Percentiles rank a stretch among this genome's conserved stretches.
phyloP scores from a whole-genome alignment of 805 yeast genomes.

The Wickerhamiella lipophila region DNA sequence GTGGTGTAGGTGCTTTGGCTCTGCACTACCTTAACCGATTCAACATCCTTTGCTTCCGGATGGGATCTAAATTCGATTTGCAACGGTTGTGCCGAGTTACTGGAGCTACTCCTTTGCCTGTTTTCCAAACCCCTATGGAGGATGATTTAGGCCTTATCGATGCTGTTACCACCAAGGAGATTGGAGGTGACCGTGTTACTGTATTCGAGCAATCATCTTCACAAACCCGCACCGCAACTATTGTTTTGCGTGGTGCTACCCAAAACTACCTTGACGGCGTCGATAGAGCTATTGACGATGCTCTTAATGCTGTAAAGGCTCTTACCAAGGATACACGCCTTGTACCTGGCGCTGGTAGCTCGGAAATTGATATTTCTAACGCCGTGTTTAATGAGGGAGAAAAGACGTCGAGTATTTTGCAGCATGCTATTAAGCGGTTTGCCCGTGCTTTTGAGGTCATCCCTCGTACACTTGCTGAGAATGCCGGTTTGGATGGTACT shows the following conservation, averaged over 20 bases:
- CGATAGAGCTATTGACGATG: constrained; percentile 96
- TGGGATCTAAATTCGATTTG: constrained; percentile 86
- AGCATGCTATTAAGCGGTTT: constrained; percentile 84
- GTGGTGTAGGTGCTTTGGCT: constrained; percentile 84
- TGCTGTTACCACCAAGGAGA: constrained; percentile 77
- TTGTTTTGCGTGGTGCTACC: constrained; percentile 91
- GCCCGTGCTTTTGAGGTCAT: constrained; percentile 91
- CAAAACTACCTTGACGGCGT: constrained; percentile 86
- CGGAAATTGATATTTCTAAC: constrained; percentile 77
- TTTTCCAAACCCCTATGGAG: constrained; percentile 89
- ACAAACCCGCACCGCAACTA: constrained; percentile 75
- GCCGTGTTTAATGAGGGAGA: constrained; percentile 78
- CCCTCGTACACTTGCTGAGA: constrained; percentile 86
- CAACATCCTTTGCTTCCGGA: constrained; percentile 71
- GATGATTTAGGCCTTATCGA: constrained; percentile 88
- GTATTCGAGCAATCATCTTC: constrained; percentile 64
- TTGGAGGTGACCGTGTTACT: constrained; percentile 96
- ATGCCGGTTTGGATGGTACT: constrained; percentile 82
- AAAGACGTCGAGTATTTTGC: constrained; percentile 82
- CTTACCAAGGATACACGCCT: constrained; percentile 68
- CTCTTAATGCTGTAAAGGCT: constrained; percentile 84
- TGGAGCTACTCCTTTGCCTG: constrained; percentile 91
- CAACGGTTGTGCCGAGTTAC: constrained; percentile 92
- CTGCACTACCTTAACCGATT: constrained; percentile 84
- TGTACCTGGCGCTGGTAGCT: constrained; percentile 93